These are phyloP conservation scores for Ceratobasidium sp. DNA, from an alignment of 1,284 basidiomycete species.

Conservation along the genomic window DNA sequence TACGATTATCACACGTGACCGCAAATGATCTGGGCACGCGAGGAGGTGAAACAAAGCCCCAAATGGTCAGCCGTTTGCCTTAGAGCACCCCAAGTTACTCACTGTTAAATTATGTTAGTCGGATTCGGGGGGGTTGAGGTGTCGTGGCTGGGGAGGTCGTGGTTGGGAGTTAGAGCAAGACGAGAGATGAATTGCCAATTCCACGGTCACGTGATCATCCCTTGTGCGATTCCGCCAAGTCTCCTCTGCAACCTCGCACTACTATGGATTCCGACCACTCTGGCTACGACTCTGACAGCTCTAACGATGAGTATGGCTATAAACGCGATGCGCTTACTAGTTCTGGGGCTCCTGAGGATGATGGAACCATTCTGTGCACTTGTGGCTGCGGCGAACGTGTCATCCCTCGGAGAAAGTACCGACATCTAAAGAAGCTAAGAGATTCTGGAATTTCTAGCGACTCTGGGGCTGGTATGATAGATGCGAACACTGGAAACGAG, in stretches of 20 bases:
- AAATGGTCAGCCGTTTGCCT: no score
- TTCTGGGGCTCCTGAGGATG: not conserved
- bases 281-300: not conserved
- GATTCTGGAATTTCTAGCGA: not conserved
- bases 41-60: not conserved
- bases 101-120: not conserved
- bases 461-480: not conserved
- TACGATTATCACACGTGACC: not conserved
- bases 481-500: not conserved
- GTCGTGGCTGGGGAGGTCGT: not conserved
- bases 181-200: not conserved
- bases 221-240: not conserved
- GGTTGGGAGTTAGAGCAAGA: not conserved
- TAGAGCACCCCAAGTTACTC: not conserved
- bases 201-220: not conserved
- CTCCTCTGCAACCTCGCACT: not conserved
- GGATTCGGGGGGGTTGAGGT: not conserved
- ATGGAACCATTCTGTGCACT: not conserved
- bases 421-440: not conserved
- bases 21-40: not conserved
- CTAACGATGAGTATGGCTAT: not conserved
- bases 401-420: not conserved
- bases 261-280: slow-evolving; percentile 6
- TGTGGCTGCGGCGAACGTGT: not conserved
- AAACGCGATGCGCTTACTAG: not conserved